These are phyloP conservation scores for Phoma sp. DNA, from an alignment of 2,329 filamentous ascomycete species.

Conservation along the genomic window DNA sequence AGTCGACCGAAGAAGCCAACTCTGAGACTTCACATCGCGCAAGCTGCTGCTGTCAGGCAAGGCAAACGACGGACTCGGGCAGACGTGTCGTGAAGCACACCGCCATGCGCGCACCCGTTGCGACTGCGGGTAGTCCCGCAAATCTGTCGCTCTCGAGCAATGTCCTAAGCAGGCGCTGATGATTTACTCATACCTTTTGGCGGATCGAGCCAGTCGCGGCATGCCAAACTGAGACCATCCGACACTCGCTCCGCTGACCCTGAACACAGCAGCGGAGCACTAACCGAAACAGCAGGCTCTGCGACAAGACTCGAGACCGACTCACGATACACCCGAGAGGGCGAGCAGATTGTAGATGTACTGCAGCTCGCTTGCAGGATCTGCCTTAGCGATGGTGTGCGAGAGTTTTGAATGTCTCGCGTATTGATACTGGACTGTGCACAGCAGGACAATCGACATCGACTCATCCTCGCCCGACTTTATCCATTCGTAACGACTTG, in stretches of 20 bases:
- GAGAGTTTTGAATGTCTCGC: constrained; percentile 1
- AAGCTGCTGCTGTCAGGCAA: background rate
- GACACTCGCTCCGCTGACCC: background rate
- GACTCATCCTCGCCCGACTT: background rate
- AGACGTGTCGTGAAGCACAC: constrained; percentile 3
- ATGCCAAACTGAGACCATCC: constrained; percentile 6
- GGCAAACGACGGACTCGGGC: background rate
- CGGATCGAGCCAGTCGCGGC: background rate
- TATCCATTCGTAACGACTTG: too few species aligned
- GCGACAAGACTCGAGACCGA: constrained; percentile 1
- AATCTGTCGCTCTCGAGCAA: background rate
- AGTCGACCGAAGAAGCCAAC: constrained; percentile 5
- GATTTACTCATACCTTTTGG: background rate
- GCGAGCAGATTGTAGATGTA: constrained; percentile 9
- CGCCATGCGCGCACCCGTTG: constrained; percentile 8
- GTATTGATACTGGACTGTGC: constrained; percentile 7
- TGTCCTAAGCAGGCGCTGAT: background rate
- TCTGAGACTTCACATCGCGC: constrained; percentile 5
- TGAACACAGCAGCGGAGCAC: constrained; percentile 7
- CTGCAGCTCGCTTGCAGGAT: constrained; percentile 10
- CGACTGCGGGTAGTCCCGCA: constrained; percentile 8
- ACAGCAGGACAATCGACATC: constrained; percentile 1
- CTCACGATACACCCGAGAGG: constrained; percentile 6
- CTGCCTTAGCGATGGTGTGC: background rate
- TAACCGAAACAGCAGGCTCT: background rate